Evolutionary conservation across 345 rosid genomes (phyloP).

Genomic region (Arabis hirsuta): DNA sequence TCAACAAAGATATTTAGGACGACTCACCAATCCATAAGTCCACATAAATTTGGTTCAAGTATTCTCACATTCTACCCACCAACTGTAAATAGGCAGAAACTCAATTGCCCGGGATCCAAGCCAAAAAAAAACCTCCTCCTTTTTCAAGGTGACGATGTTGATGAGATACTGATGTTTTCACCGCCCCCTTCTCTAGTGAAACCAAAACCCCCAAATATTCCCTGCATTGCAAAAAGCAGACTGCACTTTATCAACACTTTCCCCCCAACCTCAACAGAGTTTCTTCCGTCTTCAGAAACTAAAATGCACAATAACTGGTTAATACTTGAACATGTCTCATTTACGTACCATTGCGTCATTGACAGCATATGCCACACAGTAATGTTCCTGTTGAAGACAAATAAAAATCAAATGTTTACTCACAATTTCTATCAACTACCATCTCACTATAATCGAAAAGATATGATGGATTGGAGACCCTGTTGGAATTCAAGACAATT

Average conservation of each 20-base stretch:
- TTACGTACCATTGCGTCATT: slow-evolving; percentile 81
- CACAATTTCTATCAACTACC: slow-evolving; percentile 29
- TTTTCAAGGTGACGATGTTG: slow-evolving; percentile 28
- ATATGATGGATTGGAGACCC: slow-evolving; percentile 5
- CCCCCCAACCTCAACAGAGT: slow-evolving; percentile 12
- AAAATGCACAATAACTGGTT: background rate
- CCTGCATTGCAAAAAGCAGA: slow-evolving; percentile 49
- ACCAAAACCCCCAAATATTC: slow-evolving; percentile 63
- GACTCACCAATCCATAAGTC: background rate
- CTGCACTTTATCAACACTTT: background rate
- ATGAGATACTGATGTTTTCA: slow-evolving; percentile 27
- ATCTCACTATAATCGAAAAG: background rate
- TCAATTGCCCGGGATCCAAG: background rate
- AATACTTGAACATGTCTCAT: slow-evolving; percentile 22
- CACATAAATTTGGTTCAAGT: background rate
- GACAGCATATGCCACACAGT: slow-evolving; percentile 85
- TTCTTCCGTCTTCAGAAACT: background rate
- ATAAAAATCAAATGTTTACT: slow-evolving; percentile 1
- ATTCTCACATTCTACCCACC: slow-evolving; percentile 8
- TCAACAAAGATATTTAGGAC: slow-evolving; percentile 31
- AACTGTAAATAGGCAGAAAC: background rate
- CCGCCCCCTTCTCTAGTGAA: slow-evolving; percentile 48
- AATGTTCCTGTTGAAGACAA: slow-evolving; percentile 45
- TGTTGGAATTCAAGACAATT: slow-evolving; percentile 7
- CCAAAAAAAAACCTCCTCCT: slow-evolving; percentile 41